Evolutionary conservation across 768 basidiomycete genomes (phyloP).

Genomic region (Russula abietina): DNA sequence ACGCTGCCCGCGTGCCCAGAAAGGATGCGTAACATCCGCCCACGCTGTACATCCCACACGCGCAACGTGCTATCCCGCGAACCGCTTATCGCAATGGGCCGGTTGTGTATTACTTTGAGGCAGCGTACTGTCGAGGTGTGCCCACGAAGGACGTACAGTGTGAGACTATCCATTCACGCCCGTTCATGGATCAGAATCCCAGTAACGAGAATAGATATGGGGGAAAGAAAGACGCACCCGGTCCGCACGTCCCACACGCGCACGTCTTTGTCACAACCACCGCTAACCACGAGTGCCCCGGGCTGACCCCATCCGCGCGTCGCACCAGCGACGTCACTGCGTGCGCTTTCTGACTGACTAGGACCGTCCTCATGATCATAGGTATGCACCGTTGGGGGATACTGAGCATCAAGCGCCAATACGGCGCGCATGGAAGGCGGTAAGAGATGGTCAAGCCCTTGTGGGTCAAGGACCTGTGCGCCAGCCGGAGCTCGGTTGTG

Average conservation of each 20-base stretch:
- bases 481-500: slow-evolving; percentile 23
- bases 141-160: slow-evolving; percentile 60
- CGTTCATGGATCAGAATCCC: not conserved
- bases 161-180: slow-evolving; percentile 2
- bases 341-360: slow-evolving; percentile 4
- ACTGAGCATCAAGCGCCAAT: slow-evolving; percentile 39
- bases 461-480: slow-evolving; percentile 11
- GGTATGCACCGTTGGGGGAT: not conserved
- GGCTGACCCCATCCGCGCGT: slow-evolving; percentile 89
- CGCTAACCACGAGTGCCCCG: slow-evolving; percentile 77
- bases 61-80: slow-evolving; percentile 81
- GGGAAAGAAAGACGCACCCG: slow-evolving; percentile 51
- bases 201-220: not conserved
- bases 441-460: slow-evolving; percentile 29
- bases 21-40: slow-evolving; percentile 57
- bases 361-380: not conserved
- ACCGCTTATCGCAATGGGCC: slow-evolving; percentile 86
- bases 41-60: slow-evolving; percentile 90
- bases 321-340: slow-evolving; percentile 52
- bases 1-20: slow-evolving; percentile 78
- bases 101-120: slow-evolving; percentile 77
- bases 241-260: slow-evolving; percentile 84
- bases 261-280: slow-evolving; percentile 89
- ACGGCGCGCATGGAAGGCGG: slow-evolving; percentile 42
- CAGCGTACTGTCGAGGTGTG: slow-evolving; percentile 91